Evolutionary conservation across 2,329 filamentous ascomycete genomes (phyloP).

Genomic region (Knoxdaviesia capensis): DNA sequence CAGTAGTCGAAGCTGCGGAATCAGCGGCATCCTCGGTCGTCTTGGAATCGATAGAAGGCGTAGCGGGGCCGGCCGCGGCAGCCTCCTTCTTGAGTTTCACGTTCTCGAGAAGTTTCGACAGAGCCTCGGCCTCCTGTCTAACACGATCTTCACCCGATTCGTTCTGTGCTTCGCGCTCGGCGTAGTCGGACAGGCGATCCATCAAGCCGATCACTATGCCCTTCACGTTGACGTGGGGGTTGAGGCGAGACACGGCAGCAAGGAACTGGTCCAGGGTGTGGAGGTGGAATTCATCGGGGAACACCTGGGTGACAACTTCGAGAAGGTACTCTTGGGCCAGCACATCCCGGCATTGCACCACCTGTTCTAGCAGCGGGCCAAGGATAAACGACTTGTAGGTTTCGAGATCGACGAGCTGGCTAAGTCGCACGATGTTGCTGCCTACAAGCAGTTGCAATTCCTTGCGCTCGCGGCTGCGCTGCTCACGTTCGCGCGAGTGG

Average conservation of each 20-base stretch:
- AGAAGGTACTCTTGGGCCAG: constrained; percentile 92
- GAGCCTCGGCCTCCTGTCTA: constrained; percentile 68
- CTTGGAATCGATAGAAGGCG: constrained; percentile 5
- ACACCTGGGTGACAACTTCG: constrained; percentile 97
- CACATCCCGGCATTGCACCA: constrained; percentile 93
- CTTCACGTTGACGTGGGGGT: constrained; percentile 95
- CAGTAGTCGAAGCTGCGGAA: constrained; percentile 2
- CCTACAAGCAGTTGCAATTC: constrained; percentile 91
- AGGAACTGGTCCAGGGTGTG: constrained; percentile 93
- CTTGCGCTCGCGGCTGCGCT: constrained; percentile 82
- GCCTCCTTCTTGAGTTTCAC: constrained; percentile 45
- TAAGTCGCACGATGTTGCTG: constrained; percentile 86
- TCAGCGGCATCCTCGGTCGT: constrained; percentile 4
- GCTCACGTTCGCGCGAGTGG: constrained; percentile 83
- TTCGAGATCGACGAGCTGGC: constrained; percentile 86
- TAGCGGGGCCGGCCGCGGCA: constrained; percentile 7
- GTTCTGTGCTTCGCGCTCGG: constrained; percentile 65
- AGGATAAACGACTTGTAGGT: constrained; percentile 84
- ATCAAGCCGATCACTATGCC: constrained; percentile 94
- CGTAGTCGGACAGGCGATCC: constrained; percentile 87
- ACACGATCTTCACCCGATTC: constrained; percentile 51
- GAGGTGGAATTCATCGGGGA: constrained; percentile 94
- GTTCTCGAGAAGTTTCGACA: constrained; percentile 58
- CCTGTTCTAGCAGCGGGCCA: constrained; percentile 78
- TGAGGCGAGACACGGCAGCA: constrained; percentile 76